phyloP scores from a whole-genome alignment of 2,329 filamentous ascomycete species.

The Penicillium thymicola region DNA sequence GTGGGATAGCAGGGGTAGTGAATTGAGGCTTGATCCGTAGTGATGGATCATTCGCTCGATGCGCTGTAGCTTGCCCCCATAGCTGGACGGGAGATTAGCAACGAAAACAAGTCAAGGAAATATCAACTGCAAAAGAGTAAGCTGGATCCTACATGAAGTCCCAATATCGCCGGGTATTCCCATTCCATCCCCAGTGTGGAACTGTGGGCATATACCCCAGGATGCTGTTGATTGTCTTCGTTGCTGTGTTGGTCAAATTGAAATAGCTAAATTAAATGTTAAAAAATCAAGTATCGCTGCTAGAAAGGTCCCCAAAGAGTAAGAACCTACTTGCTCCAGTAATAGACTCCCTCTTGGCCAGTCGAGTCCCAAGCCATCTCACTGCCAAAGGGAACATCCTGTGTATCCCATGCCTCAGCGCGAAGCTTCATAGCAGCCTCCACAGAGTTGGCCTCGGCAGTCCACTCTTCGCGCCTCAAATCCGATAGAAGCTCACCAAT shows the following conservation, averaged over 20 bases:
- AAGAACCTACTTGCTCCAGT: conserved; percentile 49
- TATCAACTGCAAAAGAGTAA: background rate
- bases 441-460: background rate
- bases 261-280: background rate
- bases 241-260: background rate
- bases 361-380: conserved; percentile 64
- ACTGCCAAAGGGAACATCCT: conserved; percentile 56
- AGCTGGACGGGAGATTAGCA: background rate
- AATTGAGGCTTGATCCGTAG: conserved; percentile 59
- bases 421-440: conserved; percentile 27
- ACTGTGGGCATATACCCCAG: background rate
- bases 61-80: conserved; percentile 17
- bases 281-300: background rate
- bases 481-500: conserved; percentile 17
- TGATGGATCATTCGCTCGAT: conserved; percentile 57
- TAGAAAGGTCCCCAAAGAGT: background rate
- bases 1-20: conserved; percentile 52
- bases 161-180: background rate
- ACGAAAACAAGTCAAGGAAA: too few relatives aligned
- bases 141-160: background rate
- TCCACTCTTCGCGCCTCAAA: conserved; percentile 36
- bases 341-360: conserved; percentile 60
- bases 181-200: background rate
- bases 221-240: background rate
- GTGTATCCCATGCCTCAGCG: conserved; percentile 50